A percentile compares a stretch with the other conserved stretches of the same genome.
Conservation (phyloP, 139 green algal genomes). For the Chlamydomonas sp. region DNA sequence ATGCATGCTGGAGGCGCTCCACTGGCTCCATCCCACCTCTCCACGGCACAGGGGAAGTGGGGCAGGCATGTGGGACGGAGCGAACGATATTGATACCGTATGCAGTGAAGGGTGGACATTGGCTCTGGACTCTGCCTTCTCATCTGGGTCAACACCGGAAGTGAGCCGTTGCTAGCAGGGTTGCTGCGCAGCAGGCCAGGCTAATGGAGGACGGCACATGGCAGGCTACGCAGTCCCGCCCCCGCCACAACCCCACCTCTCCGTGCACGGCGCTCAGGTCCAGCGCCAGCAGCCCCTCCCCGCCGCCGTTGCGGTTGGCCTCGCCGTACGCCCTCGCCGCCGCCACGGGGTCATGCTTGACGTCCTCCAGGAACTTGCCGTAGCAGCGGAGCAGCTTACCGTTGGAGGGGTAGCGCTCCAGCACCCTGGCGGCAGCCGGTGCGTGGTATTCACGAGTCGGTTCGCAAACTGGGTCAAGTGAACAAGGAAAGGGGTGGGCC, state of each 20-base stretch:
- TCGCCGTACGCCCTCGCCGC: background rate
- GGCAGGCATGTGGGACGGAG: too few relatives aligned
- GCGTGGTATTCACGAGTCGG: background rate
- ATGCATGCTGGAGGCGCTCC: background rate
- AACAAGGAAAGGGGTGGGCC: too few relatives aligned
- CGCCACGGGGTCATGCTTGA: slow-evolving; percentile 14
- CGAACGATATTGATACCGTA: too few relatives aligned
- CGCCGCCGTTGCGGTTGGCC: background rate
- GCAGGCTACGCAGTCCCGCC: too few relatives aligned
- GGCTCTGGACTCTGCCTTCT: too few relatives aligned
- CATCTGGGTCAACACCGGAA: too few relatives aligned
- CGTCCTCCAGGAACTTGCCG: slow-evolving; percentile 44
- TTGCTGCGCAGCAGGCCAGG: too few relatives aligned
- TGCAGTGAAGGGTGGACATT: too few relatives aligned
- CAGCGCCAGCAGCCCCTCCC: background rate
- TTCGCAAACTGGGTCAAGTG: too few relatives aligned
- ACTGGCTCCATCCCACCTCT: background rate
- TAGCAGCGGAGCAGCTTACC: slow-evolving; percentile 19
- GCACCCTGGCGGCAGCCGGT: background rate
- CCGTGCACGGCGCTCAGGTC: background rate
- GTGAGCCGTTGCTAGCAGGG: too few relatives aligned
- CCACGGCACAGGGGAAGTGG: too few relatives aligned
- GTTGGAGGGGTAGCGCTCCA: background rate
- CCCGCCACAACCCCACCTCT: background rate
- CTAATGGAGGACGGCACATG: too few relatives aligned